Evolutionary conservation across 352 stramenopile genomes (phyloP).

Genomic region (Phytophthora brassicae): DNA sequence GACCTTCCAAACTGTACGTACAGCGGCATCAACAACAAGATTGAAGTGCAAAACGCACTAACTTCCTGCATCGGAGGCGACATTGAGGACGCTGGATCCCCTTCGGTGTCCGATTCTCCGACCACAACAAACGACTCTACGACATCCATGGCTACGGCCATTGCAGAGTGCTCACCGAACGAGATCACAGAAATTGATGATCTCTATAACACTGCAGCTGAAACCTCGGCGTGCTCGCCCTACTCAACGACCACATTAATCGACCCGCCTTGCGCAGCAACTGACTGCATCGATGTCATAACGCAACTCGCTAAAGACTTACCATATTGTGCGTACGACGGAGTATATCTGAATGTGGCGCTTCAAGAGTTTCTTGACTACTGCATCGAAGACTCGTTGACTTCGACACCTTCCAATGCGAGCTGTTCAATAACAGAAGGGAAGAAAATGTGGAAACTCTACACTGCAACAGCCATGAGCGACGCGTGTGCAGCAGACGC

Average conservation of each 20-base stretch:
- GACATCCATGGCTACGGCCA: constrained; percentile 9
- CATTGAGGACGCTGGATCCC: constrained; percentile 4
- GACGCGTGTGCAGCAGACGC: constrained; percentile 30
- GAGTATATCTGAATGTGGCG: constrained; percentile 22
- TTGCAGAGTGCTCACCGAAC: constrained; percentile 13
- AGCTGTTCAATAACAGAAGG: constrained; percentile 20
- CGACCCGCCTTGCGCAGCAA: constrained; percentile 23
- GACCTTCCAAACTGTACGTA: constrained; percentile 21
- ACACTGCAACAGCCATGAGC: constrained; percentile 24
- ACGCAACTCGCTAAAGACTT: constrained; percentile 12
- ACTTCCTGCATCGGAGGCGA: constrained; percentile 11
- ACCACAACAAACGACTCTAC: too few relatives aligned
- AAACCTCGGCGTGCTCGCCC: constrained; percentile 13
- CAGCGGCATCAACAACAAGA: constrained; percentile 29
- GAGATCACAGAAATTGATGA: constrained; percentile 17
- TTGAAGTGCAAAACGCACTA: constrained; percentile 17
- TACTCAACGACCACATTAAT: constrained; percentile 18
- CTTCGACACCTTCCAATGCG: constrained; percentile 18
- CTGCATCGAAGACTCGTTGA: constrained; percentile 14
- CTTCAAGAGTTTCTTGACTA: constrained; percentile 13
- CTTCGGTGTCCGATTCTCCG: too few relatives aligned
- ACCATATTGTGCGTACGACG: constrained; percentile 26
- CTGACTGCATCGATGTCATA: constrained; percentile 17
- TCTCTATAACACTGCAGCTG: constrained; percentile 20
- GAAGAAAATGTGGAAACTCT: constrained; percentile 23